Evolutionary conservation across 306 rosid species (phyloP).

Genomic region (Astragalus glycyphyllos): DNA sequence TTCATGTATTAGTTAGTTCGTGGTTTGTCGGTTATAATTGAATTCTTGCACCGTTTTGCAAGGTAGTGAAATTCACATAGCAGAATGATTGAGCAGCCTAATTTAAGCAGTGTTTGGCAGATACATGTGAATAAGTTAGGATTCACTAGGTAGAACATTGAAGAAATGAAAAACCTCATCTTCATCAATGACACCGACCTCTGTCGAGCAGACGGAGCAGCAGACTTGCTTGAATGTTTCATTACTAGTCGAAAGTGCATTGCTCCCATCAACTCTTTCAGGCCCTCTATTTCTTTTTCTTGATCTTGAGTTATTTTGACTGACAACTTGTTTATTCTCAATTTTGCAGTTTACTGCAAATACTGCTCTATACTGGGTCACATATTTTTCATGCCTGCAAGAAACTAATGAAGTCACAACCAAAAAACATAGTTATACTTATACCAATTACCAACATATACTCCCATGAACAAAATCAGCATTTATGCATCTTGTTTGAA

Average conservation of each 20-base stretch:
- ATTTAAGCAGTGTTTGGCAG: conserved; percentile 19
- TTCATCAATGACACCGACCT: conserved; percentile 71
- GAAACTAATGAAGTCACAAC: conserved; percentile 36
- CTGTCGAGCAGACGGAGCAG: conserved; percentile 73
- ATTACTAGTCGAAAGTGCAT: conserved; percentile 41
- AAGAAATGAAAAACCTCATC: conserved; percentile 74
- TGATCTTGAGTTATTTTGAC: conserved; percentile 45
- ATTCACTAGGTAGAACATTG: conserved; percentile 68
- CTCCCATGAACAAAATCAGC: conserved; percentile 15
- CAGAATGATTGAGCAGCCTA: conserved; percentile 16
- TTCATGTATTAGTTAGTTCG: too few species aligned
- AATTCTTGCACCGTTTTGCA: conserved; percentile 2
- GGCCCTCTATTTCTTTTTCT: conserved; percentile 49
- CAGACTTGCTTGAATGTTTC: conserved; percentile 67
- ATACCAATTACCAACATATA: conserved; percentile 17
- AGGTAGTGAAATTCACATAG: conserved; percentile 27
- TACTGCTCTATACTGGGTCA: conserved; percentile 80
- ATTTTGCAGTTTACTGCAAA: conserved; percentile 74
- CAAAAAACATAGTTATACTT: conserved; percentile 23
- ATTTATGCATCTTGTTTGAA: not conserved
- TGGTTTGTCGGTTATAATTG: not conserved
- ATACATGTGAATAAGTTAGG: conserved; percentile 35
- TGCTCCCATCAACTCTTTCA: conserved; percentile 39
- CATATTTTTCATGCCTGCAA: conserved; percentile 79
- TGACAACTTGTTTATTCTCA: conserved; percentile 41